phyloP scores from a whole-genome alignment of 2,329 filamentous ascomycete species.

The Botrytis fabae region DNA sequence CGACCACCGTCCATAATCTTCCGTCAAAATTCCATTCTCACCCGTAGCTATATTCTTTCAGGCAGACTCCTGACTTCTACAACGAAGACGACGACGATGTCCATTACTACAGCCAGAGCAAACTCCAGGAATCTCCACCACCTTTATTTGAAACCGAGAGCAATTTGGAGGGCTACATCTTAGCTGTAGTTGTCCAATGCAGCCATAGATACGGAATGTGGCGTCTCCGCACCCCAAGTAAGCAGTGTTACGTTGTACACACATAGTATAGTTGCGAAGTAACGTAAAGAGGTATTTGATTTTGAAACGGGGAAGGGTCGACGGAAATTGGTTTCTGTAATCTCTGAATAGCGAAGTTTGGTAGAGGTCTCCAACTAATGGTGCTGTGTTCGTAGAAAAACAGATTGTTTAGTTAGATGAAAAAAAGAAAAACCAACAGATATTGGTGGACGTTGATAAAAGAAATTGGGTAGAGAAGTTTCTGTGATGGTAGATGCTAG shows the following conservation, averaged over 20 bases:
- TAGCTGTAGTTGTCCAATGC: not conserved
- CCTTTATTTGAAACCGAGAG: not conserved
- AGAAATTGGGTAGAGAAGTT: not conserved
- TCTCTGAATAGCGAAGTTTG: not conserved
- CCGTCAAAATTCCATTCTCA: not conserved
- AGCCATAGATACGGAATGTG: not conserved
- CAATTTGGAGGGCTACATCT: not conserved
- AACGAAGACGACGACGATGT: not conserved
- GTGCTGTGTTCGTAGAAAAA: not conserved
- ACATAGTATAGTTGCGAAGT: not conserved
- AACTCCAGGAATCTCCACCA: not conserved
- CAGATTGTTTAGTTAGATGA: not conserved
- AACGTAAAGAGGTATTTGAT: not conserved
- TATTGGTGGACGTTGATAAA: not conserved
- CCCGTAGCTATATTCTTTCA: not conserved
- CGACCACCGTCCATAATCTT: not conserved
- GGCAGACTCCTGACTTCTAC: not conserved
- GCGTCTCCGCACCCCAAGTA: not conserved
- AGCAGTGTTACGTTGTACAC: not conserved
- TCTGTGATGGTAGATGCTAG: not conserved
- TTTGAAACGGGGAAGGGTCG: not conserved
- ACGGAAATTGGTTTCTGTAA: not conserved
- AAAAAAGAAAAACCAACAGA: not conserved
- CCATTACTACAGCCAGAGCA: not conserved
- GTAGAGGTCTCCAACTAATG: not conserved